These are phyloP conservation scores for Aurantiochytrium sp. DNA, from an alignment of 108 stramenopile species.

Conservation along the genomic window DNA sequence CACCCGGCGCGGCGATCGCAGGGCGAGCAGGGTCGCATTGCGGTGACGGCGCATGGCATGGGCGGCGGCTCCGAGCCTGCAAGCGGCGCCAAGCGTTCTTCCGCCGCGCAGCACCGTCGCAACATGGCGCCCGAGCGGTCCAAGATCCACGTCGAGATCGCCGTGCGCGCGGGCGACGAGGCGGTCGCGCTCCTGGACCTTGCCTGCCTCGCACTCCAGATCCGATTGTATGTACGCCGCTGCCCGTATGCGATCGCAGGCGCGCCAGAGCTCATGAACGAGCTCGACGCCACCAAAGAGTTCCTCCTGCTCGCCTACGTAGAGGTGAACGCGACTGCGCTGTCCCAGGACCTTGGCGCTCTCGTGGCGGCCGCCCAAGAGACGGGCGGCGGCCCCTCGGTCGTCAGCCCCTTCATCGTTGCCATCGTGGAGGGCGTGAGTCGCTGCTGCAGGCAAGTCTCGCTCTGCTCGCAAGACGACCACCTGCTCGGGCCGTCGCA, in stretches of 20 bases:
- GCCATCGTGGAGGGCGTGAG: background rate
- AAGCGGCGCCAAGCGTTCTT: no score
- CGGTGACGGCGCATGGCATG: background rate
- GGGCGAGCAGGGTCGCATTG: background rate
- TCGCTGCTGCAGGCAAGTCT: background rate
- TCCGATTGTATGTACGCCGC: background rate
- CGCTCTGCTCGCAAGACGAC: background rate
- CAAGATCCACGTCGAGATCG: background rate
- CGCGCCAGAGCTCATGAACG: constrained; percentile 13
- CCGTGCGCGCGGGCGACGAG: background rate
- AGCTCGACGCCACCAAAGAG: background rate
- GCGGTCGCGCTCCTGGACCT: background rate
- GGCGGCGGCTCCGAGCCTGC: no score
- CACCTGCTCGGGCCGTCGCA: background rate
- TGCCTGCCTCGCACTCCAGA: background rate
- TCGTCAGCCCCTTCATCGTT: background rate
- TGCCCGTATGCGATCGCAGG: constrained; percentile 15
- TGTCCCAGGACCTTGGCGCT: background rate
- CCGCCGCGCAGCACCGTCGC: background rate
- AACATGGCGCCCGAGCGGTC: background rate
- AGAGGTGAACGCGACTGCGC: background rate
- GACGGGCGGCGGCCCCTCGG: no score
- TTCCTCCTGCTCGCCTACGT: background rate
- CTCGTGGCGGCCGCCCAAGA: background rate
- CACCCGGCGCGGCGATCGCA: background rate